Evolutionary conservation across 164 flowering plant genomes (phyloP).

Genomic region (Saururus chinensis): DNA sequence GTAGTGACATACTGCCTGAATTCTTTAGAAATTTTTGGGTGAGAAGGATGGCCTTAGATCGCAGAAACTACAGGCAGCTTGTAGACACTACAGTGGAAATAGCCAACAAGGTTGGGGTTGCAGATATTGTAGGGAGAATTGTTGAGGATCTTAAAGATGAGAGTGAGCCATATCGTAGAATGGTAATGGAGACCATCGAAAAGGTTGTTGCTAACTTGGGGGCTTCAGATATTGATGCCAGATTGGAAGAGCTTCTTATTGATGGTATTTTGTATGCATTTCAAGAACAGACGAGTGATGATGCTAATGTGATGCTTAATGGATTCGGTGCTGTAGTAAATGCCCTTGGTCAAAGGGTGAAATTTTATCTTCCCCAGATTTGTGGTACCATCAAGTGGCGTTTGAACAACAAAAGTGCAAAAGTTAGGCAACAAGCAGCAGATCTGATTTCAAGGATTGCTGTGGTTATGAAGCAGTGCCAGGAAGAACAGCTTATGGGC

Average conservation of each 20-base stretch:
- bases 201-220: conserved; percentile 93
- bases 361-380: conserved; percentile 96
- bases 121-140: conserved; percentile 88
- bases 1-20: conserved; percentile 86
- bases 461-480: conserved; percentile 97
- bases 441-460: conserved; percentile 98
- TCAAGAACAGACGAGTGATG: conserved; percentile 99
- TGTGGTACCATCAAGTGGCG: conserved; percentile 99
- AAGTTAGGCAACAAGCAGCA: conserved; percentile 98
- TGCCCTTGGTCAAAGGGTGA: conserved; percentile 90
- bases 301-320: conserved; percentile 98
- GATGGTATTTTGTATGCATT: conserved; percentile 97
- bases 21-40: conserved; percentile 94
- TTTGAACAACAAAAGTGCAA: conserved; percentile 94
- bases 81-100: conserved; percentile 97
- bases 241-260: conserved; percentile 87
- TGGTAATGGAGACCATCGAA: conserved; percentile 99
- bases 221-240: conserved; percentile 89
- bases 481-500: conserved; percentile 98
- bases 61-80: conserved; percentile 89
- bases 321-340: conserved; percentile 99
- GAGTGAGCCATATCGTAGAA: conserved; percentile 95
- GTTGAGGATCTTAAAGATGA: conserved; percentile 99
- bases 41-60: conserved; percentile 93
- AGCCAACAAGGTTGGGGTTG: conserved; percentile 94